Evolutionary conservation across 148 eudicot genomes (phyloP).

Genomic region (Tetragonia tetragonoides): DNA sequence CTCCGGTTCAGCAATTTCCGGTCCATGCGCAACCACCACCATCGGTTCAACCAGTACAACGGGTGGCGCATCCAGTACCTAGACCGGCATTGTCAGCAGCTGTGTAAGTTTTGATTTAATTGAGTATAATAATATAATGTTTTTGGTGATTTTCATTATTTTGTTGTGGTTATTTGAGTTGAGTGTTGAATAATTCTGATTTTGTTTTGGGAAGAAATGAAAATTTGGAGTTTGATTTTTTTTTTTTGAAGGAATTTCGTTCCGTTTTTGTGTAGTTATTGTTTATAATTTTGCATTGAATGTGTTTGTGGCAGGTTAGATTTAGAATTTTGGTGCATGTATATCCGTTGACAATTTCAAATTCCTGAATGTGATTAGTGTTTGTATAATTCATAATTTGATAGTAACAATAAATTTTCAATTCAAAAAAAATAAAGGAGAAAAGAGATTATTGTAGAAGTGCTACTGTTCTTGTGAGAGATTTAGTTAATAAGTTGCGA

Average conservation of each 20-base stretch:
- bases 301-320: conserved; percentile 1
- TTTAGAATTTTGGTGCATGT: not conserved
- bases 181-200: not conserved
- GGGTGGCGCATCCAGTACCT: conserved; percentile 11
- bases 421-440: not conserved
- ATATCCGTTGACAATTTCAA: conserved; percentile 2
- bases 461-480: not conserved
- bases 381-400: not conserved
- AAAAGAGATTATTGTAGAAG: not conserved
- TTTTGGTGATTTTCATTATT: conserved; percentile 1
- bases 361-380: not conserved
- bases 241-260: not conserved
- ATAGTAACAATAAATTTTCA: too few species aligned
- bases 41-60: conserved; percentile 9
- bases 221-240: conserved; percentile 1
- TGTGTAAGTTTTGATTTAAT: conserved; percentile 18
- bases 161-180: not conserved
- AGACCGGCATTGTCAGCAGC: conserved; percentile 20
- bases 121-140: not conserved
- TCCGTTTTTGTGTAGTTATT: conserved; percentile 7
- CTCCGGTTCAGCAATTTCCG: conserved; percentile 26
- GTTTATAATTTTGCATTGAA: not conserved
- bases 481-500: not conserved
- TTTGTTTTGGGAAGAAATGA: not conserved
- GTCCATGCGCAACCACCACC: conserved; percentile 9